Evolutionary conservation across 768 basidiomycete genomes (phyloP), one percentile per base, ranked within the genome.

Genomic region (Pleurotus djamor): DNA sequence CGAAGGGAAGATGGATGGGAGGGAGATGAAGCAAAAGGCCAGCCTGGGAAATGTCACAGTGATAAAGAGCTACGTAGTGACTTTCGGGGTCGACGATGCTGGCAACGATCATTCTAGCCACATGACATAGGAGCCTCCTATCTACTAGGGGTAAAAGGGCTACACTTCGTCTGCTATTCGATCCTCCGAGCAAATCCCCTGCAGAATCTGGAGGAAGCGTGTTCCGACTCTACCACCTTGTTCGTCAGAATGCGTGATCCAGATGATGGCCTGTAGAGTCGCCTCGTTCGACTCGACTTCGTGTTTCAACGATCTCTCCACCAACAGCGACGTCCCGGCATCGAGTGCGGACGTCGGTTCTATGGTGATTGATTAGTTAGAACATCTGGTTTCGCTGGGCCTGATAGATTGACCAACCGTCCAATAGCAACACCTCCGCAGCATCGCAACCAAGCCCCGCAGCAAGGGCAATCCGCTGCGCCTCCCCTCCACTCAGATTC

Each of bases 311-410:
- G 76, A 81, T 48, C 79, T 72, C 68, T 96, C 94, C 1, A 96
- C 90, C 33, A 78, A 71, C 12, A 75, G 65, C 12, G 87, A 87
- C 0, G 88, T 83, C 35, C 81, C 80, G 13, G 84, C 76, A 70
- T 96, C 94, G 58, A 96, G 77, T 0, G 94, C 94, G 7, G 91
- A 94, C 0, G 94, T 96, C 1, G 94, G 94, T 71, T 96, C 94
- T 96, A 63, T 5, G 32, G 12, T 7, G 48, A 44, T 55, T 33
- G 5, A 47, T 55, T 33, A 43, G 45, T 47, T 10, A 38, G 52
- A 28, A 28, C 21, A 28, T 3, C 17, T 45, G 33, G 12, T 50
- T 41, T 8, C 16, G 41, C 14, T 38, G 38, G 60, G 36, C 35
- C 41, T 16, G 52, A 14, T 49, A 41, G 57, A 33, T 48, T 41